Conservation (phyloP, 2,329 filamentous ascomycete genomes). For the Trichoderma endophyticum region DNA sequence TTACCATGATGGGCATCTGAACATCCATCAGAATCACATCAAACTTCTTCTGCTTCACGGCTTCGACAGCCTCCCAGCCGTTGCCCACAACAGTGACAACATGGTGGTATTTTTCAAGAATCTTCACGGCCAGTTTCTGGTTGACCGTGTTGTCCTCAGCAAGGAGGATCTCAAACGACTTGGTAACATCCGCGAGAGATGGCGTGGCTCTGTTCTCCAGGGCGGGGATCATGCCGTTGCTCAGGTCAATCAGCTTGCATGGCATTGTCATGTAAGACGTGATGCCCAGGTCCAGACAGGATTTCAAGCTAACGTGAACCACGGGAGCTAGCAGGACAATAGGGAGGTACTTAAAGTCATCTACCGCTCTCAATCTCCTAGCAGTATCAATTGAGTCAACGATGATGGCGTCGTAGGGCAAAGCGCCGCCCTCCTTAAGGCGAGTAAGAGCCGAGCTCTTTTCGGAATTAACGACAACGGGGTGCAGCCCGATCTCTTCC, state of each 20-base stretch:
- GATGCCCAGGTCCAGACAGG: constrained; percentile 89
- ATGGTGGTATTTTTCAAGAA: constrained; percentile 94
- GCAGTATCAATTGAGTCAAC: constrained; percentile 93
- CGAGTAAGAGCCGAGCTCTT: constrained; percentile 58
- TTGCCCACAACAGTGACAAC: constrained; percentile 92
- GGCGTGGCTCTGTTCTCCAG: constrained; percentile 90
- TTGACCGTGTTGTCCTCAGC: constrained; percentile 98
- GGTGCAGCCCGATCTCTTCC: constrained; percentile 71
- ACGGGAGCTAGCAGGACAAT: constrained; percentile 87
- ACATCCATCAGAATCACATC: constrained; percentile 99
- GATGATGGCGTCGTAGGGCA: constrained; percentile 90
- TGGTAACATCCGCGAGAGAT: constrained; percentile 86
- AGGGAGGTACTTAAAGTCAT: constrained; percentile 96
- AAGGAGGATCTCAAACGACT: constrained; percentile 90
- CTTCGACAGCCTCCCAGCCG: constrained; percentile 86
- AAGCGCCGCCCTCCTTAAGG: constrained; percentile 52
- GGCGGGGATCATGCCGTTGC: constrained; percentile 93
- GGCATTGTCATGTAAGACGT: constrained; percentile 99
- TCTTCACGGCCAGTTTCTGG: constrained; percentile 92
- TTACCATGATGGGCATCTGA: constrained; percentile 98
- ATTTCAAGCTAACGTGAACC: constrained; percentile 89
- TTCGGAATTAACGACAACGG: constrained; percentile 79
- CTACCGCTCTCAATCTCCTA: constrained; percentile 76
- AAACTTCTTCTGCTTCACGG: constrained; percentile 87
- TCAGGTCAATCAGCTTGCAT: constrained; percentile 88